Evolutionary conservation across 257 asterid species (phyloP).

Genomic region (Leptodermis oblonga): DNA sequence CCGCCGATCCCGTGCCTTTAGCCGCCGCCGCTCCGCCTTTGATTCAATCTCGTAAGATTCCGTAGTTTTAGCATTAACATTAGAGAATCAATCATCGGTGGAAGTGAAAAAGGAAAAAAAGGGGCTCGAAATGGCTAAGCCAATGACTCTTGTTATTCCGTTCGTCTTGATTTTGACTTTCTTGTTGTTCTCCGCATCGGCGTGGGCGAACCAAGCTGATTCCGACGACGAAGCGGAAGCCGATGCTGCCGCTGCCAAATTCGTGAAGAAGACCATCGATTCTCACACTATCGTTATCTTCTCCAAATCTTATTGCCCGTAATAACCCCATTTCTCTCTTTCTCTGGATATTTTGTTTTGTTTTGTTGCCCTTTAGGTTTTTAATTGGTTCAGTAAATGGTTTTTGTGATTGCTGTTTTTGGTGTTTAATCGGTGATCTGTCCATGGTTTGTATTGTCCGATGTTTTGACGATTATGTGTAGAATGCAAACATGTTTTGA

Average conservation of each 20-base stretch:
- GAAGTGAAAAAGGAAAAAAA: too few species aligned
- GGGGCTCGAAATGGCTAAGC: conserved; percentile 19
- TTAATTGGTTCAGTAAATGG: background rate
- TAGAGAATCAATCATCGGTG: background rate
- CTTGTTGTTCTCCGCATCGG: conserved; percentile 3
- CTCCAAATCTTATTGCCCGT: conserved; percentile 97
- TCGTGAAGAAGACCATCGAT: conserved; percentile 57
- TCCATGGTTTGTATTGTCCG: background rate
- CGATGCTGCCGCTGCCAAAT: conserved; percentile 32
- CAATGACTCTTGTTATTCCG: background rate
- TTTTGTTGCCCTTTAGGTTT: background rate
- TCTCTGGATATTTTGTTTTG: background rate
- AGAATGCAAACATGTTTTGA: background rate
- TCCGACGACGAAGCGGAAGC: conserved; percentile 17
- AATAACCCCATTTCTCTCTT: conserved; percentile 3
- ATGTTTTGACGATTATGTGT: background rate
- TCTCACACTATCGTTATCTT: conserved; percentile 73
- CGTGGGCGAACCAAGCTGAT: background rate
- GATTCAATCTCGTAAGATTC: background rate
- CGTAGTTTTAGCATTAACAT: background rate
- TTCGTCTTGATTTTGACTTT: conserved; percentile 3
- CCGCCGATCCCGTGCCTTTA: background rate
- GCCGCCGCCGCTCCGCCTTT: too few species aligned
- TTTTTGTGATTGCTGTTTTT: background rate
- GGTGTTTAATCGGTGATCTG: background rate